Evolutionary conservation across 768 basidiomycete genomes (phyloP).

Genomic region (Russula sp.): DNA sequence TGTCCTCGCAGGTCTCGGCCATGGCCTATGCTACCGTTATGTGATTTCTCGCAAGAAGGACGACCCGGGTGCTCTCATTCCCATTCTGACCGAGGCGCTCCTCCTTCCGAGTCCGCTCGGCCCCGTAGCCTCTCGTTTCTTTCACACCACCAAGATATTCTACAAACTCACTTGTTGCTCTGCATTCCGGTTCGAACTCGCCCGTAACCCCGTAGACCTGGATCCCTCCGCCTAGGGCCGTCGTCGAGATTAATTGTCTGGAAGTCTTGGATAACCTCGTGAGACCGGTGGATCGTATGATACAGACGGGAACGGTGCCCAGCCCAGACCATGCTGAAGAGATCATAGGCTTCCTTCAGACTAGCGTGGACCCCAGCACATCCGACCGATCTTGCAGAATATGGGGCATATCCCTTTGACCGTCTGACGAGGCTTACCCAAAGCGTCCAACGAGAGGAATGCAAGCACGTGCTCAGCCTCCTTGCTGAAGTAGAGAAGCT

Average conservation of each 20-base stretch:
- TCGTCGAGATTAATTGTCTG: neutral
- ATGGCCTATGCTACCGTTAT: neutral
- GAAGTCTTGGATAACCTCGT: conserved; percentile 7
- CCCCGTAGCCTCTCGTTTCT: neutral
- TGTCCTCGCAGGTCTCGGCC: neutral
- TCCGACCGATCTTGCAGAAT: neutral
- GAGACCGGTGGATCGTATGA: neutral
- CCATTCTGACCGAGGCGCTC: conserved; percentile 7
- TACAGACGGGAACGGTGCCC: neutral
- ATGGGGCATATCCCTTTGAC: too few species aligned
- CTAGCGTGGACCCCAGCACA: neutral
- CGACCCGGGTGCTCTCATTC: neutral
- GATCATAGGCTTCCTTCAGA: neutral
- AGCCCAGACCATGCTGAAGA: neutral
- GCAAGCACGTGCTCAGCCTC: neutral
- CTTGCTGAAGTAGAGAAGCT: neutral
- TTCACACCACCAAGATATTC: neutral
- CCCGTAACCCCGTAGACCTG: neutral
- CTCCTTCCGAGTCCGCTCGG: neutral
- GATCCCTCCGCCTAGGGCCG: neutral
- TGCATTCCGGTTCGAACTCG: neutral
- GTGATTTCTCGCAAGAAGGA: neutral
- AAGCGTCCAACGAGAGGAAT: neutral
- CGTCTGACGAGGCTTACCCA: neutral
- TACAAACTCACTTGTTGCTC: conserved; percentile 1